These are phyloP conservation scores for Chrysanthemum lavandulifolium DNA, from an alignment of 129 eudicot species.

Conservation along the genomic window DNA sequence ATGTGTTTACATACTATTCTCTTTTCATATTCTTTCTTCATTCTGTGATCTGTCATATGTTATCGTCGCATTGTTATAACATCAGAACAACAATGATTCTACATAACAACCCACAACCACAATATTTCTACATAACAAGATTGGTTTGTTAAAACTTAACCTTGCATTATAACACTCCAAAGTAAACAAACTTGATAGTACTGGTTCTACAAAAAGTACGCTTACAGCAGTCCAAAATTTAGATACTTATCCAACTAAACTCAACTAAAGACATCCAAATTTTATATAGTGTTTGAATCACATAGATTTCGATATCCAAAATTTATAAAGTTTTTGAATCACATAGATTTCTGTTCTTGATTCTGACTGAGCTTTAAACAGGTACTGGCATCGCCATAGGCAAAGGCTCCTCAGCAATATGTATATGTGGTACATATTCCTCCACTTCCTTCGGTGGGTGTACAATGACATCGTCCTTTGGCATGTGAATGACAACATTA, in stretches of 20 bases:
- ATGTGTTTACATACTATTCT: no score
- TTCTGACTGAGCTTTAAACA: conserved; percentile 9
- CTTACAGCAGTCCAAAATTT: conserved; percentile 7
- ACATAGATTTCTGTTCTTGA: conserved; percentile 3
- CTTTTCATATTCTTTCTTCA: no score
- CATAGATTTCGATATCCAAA: no score
- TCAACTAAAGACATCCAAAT: conserved; percentile 11
- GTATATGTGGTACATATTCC: conserved; percentile 29
- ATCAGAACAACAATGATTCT: no score
- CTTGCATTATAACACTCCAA: conserved; percentile 3
- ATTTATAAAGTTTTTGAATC: background rate
- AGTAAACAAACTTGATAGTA: conserved; percentile 11
- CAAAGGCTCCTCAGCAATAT: conserved; percentile 26
- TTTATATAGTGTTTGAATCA: background rate
- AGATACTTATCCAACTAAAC: conserved; percentile 6
- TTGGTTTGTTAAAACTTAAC: background rate
- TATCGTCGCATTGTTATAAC: no score
- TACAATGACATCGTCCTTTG: conserved; percentile 42
- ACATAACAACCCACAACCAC: no score
- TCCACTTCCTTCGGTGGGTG: conserved; percentile 39
- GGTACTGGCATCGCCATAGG: conserved; percentile 25
- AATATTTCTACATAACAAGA: no score
- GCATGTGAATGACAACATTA: conserved; percentile 43
- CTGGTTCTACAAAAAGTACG: conserved; percentile 13
- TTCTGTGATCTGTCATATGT: no score